phyloP scores from a whole-genome alignment of 192 early-diverging fungal species.

The Backusella psychrophila region DNA sequence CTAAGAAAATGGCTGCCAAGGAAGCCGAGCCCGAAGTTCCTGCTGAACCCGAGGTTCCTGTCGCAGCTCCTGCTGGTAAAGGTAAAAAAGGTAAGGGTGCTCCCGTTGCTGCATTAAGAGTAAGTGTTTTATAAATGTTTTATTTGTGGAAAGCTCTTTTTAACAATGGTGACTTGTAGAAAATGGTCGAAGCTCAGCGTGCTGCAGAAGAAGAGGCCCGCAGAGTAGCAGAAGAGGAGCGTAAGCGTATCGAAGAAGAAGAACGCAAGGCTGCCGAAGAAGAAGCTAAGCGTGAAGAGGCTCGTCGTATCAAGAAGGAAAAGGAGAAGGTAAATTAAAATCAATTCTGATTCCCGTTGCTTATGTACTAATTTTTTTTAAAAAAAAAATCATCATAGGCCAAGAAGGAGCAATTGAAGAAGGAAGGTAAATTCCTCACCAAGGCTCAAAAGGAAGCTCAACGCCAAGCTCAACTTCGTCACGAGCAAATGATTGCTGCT shows the following conservation, averaged over 20 bases:
- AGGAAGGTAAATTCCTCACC: conserved; percentile 90
- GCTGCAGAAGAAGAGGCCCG: conserved; percentile 79
- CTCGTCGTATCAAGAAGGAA: conserved; percentile 76
- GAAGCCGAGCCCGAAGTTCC: conserved; percentile 34
- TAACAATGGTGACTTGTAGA: conserved; percentile 36
- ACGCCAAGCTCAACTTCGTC: conserved; percentile 61
- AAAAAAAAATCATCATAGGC: conserved; percentile 39
- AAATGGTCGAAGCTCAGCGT: conserved; percentile 68
- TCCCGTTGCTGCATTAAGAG: conserved; percentile 50
- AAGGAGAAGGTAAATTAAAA: conserved; percentile 57
- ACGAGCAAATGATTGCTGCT: conserved; percentile 76
- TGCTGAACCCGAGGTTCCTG: conserved; percentile 17
- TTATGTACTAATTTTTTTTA: background rate
- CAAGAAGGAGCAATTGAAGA: conserved; percentile 86
- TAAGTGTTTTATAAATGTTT: conserved; percentile 16
- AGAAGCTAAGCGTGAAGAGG: conserved; percentile 77
- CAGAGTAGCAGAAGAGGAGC: conserved; percentile 65
- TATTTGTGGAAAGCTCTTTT: conserved; percentile 24
- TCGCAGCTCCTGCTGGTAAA: conserved; percentile 35
- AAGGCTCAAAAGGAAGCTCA: conserved; percentile 90
- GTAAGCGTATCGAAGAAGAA: conserved; percentile 64
- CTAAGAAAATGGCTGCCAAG: conserved; percentile 48
- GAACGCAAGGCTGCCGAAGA: conserved; percentile 63
- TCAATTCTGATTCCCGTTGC: background rate
- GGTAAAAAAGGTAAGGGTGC: conserved; percentile 59